Conservation (phyloP, 2,329 filamentous ascomycete genomes). For the Arthrobotrys sinensis region DNA sequence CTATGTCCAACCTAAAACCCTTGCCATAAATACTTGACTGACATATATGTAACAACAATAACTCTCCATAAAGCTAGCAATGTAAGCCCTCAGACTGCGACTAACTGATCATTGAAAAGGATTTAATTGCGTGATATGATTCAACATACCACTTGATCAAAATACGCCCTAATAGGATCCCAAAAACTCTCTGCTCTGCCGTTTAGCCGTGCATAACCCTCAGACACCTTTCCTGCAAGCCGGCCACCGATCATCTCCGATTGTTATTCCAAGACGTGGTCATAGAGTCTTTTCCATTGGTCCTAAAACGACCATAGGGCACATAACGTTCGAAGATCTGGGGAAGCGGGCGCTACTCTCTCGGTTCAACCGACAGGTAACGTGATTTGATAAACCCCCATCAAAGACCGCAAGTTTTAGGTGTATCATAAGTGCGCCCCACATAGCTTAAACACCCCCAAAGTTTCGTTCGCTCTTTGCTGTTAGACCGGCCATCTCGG, state of each 20-base stretch:
- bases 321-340: conserved; percentile 27
- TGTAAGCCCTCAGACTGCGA: not conserved
- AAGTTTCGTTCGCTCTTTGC: conserved; percentile 3
- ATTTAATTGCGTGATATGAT: conserved; percentile 54
- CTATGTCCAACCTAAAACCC: conserved; percentile 16
- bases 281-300: conserved; percentile 28
- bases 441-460: not conserved
- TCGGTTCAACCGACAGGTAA: conserved; percentile 55
- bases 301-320: not conserved
- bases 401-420: conserved; percentile 8
- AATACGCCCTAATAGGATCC: not conserved
- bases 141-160: conserved; percentile 29
- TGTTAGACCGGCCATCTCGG: conserved; percentile 18
- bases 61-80: conserved; percentile 13
- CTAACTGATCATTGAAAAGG: conserved; percentile 14
- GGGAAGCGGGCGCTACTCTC: conserved; percentile 2
- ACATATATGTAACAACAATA: conserved; percentile 4
- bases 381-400: conserved; percentile 33
- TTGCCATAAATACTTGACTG: not conserved
- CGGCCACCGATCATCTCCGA: conserved; percentile 55
- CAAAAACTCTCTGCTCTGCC: conserved; percentile 11
- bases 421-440: not conserved
- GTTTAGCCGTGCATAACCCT: conserved; percentile 47
- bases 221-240: conserved; percentile 11
- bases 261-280: not conserved